Percentiles rank a stretch among this genome's conserved stretches.
Evolutionary conservation across 2,329 filamentous ascomycete species (phyloP).

Genomic region (Kalaharituber pfeilii): DNA sequence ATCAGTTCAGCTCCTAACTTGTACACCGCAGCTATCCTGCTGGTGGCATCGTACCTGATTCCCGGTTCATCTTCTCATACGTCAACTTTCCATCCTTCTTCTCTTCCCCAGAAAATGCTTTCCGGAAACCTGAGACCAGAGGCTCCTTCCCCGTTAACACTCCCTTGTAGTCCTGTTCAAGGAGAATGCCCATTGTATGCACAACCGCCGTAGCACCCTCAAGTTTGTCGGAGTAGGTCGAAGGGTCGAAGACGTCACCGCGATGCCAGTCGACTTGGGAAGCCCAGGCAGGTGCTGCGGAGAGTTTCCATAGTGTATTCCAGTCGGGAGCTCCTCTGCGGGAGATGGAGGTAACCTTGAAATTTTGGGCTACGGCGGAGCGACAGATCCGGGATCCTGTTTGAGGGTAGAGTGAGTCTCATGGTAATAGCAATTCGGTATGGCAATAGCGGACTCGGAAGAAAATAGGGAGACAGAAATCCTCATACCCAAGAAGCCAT

Average conservation of each 20-base stretch:
- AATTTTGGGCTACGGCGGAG: conserved; percentile 65
- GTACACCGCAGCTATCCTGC: too few relatives aligned
- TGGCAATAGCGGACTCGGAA: conserved; percentile 24
- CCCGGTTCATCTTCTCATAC: conserved; percentile 95
- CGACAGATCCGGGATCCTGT: conserved; percentile 68
- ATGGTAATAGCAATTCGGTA: not conserved
- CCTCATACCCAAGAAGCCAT: conserved; percentile 59
- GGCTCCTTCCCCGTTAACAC: conserved; percentile 70
- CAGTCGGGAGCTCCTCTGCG: conserved; percentile 31
- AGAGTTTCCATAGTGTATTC: conserved; percentile 60
- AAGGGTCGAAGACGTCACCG: conserved; percentile 70
- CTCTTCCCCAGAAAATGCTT: conserved; percentile 57
- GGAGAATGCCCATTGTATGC: conserved; percentile 86
- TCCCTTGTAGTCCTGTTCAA: conserved; percentile 96
- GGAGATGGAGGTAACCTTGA: conserved; percentile 60
- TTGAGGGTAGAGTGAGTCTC: conserved; percentile 13
- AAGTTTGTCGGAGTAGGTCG: conserved; percentile 60
- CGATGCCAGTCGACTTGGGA: conserved; percentile 70
- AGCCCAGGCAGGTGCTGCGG: conserved; percentile 51
- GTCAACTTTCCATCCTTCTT: conserved; percentile 49
- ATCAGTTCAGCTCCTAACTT: not conserved
- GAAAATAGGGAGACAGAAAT: not conserved
- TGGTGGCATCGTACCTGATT: conserved; percentile 36
- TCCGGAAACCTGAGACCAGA: conserved; percentile 56
- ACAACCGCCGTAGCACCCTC: conserved; percentile 68